phyloP scores from a whole-genome alignment of 2,329 filamentous ascomycete genomes.

The Colletotrichum sp. region DNA sequence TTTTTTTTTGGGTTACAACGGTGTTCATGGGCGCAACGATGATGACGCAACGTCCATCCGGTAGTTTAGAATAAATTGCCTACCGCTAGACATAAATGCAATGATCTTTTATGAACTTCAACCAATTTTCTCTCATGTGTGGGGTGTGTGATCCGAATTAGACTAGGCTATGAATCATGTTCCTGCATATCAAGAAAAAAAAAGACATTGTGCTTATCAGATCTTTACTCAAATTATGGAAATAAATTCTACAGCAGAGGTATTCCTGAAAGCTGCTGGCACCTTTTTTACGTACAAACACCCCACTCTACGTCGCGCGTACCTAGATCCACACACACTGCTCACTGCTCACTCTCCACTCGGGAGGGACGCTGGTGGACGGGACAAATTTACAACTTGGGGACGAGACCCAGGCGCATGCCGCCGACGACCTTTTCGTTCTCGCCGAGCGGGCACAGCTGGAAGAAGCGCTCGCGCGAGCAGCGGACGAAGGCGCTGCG shows the following conservation, averaged over 20 bases:
- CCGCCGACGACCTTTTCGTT: conserved; percentile 62
- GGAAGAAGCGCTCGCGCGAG: conserved; percentile 72
- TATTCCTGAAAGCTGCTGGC: neutral
- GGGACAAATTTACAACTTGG: conserved; percentile 49
- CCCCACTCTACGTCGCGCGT: neutral
- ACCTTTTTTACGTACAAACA: neutral
- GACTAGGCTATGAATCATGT: neutral
- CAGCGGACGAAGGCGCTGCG: conserved; percentile 71
- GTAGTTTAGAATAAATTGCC: neutral
- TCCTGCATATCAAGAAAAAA: neutral
- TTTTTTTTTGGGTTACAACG: neutral
- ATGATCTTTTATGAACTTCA: neutral
- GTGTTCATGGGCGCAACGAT: conserved; percentile 12
- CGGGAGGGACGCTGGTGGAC: neutral
- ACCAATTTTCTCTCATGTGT: neutral
- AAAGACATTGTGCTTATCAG: neutral
- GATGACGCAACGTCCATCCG: neutral
- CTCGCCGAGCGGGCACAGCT: conserved; percentile 64
- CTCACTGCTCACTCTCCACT: neutral
- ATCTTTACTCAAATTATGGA: neutral
- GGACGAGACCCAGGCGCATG: conserved; percentile 56
- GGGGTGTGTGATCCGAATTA: neutral
- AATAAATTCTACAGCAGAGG: neutral
- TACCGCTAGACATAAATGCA: neutral
- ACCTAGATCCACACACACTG: neutral